phyloP scores from a whole-genome alignment of 148 eudicot species.

The Rheum nobile region DNA sequence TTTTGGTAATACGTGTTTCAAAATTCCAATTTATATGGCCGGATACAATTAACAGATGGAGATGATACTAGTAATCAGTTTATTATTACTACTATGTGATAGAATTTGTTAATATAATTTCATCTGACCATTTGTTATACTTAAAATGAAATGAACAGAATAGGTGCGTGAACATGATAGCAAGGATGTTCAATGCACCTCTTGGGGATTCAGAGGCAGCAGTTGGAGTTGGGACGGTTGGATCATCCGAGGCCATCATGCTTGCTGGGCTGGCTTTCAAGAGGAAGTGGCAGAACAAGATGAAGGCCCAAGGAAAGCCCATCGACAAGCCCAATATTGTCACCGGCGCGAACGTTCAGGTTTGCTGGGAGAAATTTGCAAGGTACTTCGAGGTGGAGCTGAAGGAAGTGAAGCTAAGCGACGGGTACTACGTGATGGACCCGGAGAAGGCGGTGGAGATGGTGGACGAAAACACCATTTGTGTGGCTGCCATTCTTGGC shows the following conservation, averaged over 20 bases:
- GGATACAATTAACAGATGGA: no score
- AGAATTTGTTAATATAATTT: no score
- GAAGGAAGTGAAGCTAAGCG: constrained; percentile 59
- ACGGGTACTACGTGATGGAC: constrained; percentile 68
- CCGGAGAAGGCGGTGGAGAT: constrained; percentile 54
- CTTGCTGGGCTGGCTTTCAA: constrained; percentile 65
- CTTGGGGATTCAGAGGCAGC: constrained; percentile 51
- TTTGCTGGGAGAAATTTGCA: constrained; percentile 75
- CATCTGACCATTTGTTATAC: no score
- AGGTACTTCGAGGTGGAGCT: constrained; percentile 65
- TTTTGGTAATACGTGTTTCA: no score
- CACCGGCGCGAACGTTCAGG: constrained; percentile 86
- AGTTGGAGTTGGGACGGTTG: constrained; percentile 62
- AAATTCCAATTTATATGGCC: no score
- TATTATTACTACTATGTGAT: no score
- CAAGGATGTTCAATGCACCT: constrained; percentile 62
- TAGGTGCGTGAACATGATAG: constrained; percentile 68
- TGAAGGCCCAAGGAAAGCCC: constrained; percentile 48
- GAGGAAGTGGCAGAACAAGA: constrained; percentile 68
- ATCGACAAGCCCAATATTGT: constrained; percentile 73
- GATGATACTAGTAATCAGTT: no score
- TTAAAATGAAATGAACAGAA: constrained; percentile 26
- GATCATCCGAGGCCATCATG: constrained; percentile 70
- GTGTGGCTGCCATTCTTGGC: constrained; percentile 61
- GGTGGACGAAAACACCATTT: constrained; percentile 69